These are phyloP conservation scores for Triticum dicoccoides DNA, from an alignment of 176 grass and related monocot species.

Conservation along the genomic window DNA sequence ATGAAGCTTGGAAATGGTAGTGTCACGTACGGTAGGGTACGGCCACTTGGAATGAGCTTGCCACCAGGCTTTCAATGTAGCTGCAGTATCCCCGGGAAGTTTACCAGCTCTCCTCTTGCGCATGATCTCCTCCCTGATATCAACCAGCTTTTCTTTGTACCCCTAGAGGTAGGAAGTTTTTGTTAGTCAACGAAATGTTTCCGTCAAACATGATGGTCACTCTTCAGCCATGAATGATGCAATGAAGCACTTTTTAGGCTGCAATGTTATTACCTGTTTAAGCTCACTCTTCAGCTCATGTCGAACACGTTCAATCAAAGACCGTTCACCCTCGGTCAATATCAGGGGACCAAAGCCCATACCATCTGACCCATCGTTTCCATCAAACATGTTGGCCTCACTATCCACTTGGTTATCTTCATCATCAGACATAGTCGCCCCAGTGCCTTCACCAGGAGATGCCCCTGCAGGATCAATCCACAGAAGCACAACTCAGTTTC, in stretches of 20 bases:
- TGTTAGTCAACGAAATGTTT: neutral
- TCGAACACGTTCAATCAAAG: conserved; percentile 91
- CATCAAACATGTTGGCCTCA: conserved; percentile 72
- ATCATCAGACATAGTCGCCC: conserved; percentile 97
- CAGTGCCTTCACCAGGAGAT: conserved; percentile 94
- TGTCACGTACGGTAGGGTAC: conserved; percentile 78
- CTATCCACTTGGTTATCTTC: conserved; percentile 95
- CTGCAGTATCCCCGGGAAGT: conserved; percentile 86
- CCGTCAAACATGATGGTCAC: no score
- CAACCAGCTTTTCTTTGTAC: conserved; percentile 94
- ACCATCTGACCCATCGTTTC: conserved; percentile 69
- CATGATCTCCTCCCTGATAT: conserved; percentile 97
- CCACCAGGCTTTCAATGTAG: conserved; percentile 93
- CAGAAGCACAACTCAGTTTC: conserved; percentile 7
- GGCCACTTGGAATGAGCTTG: conserved; percentile 98
- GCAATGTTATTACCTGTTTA: conserved; percentile 68
- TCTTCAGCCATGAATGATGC: neutral
- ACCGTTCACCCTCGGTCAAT: conserved; percentile 87
- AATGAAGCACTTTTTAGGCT: neutral
- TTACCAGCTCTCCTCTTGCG: conserved; percentile 96
- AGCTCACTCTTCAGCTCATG: conserved; percentile 91
- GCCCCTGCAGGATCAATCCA: conserved; percentile 58
- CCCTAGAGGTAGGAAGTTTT: conserved; percentile 46
- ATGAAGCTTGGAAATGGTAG: neutral
- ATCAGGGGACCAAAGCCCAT: conserved; percentile 93